Evolutionary conservation across 257 asterid species (phyloP), one percentile per base, ranked within the genome.

Genomic region (Solanum rostratum): DNA sequence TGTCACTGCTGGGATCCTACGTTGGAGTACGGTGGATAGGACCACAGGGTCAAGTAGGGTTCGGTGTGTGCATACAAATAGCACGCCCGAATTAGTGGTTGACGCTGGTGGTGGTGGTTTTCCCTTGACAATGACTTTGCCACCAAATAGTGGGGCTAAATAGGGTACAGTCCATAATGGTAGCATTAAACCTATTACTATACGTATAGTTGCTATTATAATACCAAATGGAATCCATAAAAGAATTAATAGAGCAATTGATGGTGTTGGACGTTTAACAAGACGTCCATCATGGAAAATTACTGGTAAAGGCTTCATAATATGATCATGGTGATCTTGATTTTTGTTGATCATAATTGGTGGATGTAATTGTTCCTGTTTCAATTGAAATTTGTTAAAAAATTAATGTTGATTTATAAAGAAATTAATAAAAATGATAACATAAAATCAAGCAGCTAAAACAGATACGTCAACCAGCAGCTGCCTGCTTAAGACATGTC

Each of bases 241-340:
- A 70, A 95, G 88, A 87, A 93, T 93, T 19, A 94, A 55, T 30
- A 95, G 89, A 15, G 97, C 95, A n/a, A 89, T 81, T 0, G 86
- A 30, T 2, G 98, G 98, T 2, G 97, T 94, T 5, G 99, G 99
- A 1, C 98, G 95, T 84, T 87, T 91, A 0, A 83, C 97, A 2
- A 95, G 92, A 30, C 99, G 96, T 68, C 99, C 98, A 45, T 95
- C 99, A 81, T 95, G 99, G 89, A 94, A 95, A 83, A 95, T 91
- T 83, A 95, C 98, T 24, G 99, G 99, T 5, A 84, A 76, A 2
- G 99, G 99, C 6, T 91, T 91, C 86, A 87, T 49, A 54, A 80
- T 7, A 15, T 83, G 50, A 33, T 33, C 39, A 13, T 82, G 50
- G n/a, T 85, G 84, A 1, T 85, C 81, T 20, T 78, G 82, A 49